These are phyloP conservation scores for Micromonas pusilla DNA, from an alignment of 139 green algal genomes.

Conservation along the genomic window DNA sequence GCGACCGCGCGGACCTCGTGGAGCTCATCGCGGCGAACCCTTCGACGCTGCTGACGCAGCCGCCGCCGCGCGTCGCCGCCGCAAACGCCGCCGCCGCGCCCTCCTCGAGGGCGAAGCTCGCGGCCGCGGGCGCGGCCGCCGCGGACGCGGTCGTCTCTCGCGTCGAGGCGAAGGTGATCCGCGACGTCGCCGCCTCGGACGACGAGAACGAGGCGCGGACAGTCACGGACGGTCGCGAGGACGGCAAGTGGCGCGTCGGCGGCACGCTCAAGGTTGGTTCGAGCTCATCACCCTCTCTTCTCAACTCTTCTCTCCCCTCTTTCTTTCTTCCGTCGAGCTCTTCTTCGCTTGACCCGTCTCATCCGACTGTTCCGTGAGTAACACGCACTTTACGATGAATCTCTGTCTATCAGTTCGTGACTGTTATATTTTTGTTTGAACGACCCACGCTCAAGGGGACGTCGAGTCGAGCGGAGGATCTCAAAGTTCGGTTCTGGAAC, in stretches of 20 bases:
- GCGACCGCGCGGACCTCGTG: background rate
- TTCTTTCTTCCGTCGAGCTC: too few relatives aligned
- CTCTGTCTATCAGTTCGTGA: too few relatives aligned
- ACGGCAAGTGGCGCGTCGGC: background rate
- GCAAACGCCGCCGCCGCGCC: too few relatives aligned
- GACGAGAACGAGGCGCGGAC: background rate
- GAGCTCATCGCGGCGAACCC: background rate
- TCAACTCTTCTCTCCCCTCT: too few relatives aligned
- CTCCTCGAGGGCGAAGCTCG: background rate
- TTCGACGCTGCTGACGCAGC: background rate
- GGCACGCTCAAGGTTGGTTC: too few relatives aligned
- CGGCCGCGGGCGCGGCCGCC: too few relatives aligned
- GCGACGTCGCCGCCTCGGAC: background rate
- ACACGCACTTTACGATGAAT: too few relatives aligned
- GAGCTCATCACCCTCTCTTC: too few relatives aligned
- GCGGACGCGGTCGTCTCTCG: background rate
- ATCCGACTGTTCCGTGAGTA: too few relatives aligned
- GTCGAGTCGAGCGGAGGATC: constrained; percentile 6
- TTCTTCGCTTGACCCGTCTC: too few relatives aligned
- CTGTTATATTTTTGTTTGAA: too few relatives aligned
- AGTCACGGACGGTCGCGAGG: background rate
- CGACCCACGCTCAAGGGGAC: constrained; percentile 21
- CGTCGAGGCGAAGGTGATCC: background rate
- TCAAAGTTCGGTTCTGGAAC: constrained; percentile 26
- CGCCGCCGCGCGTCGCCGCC: too few relatives aligned